Evolutionary conservation across 768 basidiomycete genomes (phyloP).

Genomic region (Piloderma croceum): DNA sequence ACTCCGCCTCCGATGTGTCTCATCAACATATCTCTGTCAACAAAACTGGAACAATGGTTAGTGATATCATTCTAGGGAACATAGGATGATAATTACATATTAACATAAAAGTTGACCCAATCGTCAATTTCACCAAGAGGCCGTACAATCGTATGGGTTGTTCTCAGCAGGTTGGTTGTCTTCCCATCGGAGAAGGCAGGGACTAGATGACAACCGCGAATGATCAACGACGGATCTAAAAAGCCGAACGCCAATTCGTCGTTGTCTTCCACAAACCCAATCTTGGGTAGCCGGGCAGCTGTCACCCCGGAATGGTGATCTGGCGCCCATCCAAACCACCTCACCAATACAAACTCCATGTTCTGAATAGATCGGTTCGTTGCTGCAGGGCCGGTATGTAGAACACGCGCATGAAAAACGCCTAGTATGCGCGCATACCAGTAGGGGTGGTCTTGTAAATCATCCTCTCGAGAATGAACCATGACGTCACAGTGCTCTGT

Average conservation of each 20-base stretch:
- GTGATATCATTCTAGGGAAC: too few relatives aligned
- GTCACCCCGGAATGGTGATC: conserved; percentile 12
- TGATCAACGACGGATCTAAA: conserved; percentile 22
- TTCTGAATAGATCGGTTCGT: not conserved
- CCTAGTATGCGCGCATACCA: conserved; percentile 21
- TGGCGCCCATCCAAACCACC: conserved; percentile 30
- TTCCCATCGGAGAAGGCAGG: conserved; percentile 24
- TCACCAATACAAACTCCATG: conserved; percentile 35
- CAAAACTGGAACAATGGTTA: too few relatives aligned
- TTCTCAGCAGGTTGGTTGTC: conserved; percentile 12
- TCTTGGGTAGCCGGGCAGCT: conserved; percentile 19
- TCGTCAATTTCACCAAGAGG: conserved; percentile 14
- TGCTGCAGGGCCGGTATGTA: conserved; percentile 1
- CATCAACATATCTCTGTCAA: too few relatives aligned
- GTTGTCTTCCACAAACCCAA: conserved; percentile 24
- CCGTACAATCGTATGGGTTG: not conserved
- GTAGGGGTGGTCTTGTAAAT: conserved; percentile 14
- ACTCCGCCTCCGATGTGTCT: too few relatives aligned
- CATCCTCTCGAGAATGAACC: conserved; percentile 9
- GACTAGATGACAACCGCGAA: conserved; percentile 26
- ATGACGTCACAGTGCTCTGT: conserved; percentile 13
- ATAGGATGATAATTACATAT: too few relatives aligned
- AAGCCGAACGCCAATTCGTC: conserved; percentile 31
- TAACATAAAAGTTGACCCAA: conserved; percentile 30
- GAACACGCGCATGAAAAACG: conserved; percentile 17